These are phyloP conservation scores for Ophiostoma novo-ulmi DNA, from an alignment of 2,329 filamentous ascomycete species.

Conservation along the genomic window DNA sequence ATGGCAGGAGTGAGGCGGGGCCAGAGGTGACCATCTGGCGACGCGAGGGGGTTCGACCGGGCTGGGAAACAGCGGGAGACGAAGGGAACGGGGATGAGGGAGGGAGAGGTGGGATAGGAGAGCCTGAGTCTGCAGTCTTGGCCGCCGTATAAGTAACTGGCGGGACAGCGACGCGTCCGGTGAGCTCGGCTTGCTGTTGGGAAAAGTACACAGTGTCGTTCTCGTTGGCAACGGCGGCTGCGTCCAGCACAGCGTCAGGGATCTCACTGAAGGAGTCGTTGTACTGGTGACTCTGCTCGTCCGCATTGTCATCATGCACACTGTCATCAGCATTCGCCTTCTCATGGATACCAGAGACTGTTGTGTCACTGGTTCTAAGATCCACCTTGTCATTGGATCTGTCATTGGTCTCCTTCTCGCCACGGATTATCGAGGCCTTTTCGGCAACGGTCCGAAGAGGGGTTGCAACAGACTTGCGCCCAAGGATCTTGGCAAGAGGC, in stretches of 20 bases:
- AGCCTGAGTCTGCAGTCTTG: background rate
- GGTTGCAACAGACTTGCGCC: slow-evolving; percentile 23
- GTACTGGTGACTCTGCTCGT: slow-evolving; percentile 32
- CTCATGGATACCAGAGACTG: background rate
- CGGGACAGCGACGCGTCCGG: slow-evolving; percentile 15
- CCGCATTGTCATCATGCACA: background rate
- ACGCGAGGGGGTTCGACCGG: background rate
- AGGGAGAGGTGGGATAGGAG: slow-evolving; percentile 15
- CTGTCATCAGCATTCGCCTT: background rate
- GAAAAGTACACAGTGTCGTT: slow-evolving; percentile 22
- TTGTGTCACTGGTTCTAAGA: background rate
- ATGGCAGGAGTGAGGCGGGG: background rate
- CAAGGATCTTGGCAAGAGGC: slow-evolving; percentile 24
- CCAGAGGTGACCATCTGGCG: slow-evolving; percentile 5
- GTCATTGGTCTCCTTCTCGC: background rate
- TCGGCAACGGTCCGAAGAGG: background rate
- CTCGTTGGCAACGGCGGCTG: slow-evolving; percentile 40
- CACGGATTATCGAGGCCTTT: background rate
- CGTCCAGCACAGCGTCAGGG: slow-evolving; percentile 46
- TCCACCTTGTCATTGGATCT: background rate
- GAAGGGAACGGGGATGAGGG: slow-evolving; percentile 11
- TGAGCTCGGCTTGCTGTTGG: slow-evolving; percentile 25
- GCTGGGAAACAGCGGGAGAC: background rate
- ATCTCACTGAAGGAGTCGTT: slow-evolving; percentile 57
- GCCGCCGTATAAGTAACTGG: background rate